Percentiles rank a stretch among this genome's conserved stretches.
phyloP scores from a whole-genome alignment of 2,329 filamentous ascomycete species.

The Diaporthe velutina region DNA sequence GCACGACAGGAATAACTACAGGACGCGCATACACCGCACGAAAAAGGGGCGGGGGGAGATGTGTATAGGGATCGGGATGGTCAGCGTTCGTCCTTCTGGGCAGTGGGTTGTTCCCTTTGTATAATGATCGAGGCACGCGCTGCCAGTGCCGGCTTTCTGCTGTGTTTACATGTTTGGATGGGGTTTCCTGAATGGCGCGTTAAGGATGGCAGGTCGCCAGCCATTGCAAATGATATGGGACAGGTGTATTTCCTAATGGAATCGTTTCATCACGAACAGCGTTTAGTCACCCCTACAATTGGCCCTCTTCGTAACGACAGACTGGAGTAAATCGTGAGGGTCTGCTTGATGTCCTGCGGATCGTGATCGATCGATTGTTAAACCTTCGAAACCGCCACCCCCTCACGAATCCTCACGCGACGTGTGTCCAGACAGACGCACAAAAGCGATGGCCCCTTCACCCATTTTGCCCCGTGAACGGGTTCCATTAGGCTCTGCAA shows the following conservation, averaged over 20 bases:
- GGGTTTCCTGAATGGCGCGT: not conserved
- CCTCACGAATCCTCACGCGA: not conserved
- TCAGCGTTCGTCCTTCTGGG: constrained; percentile 24
- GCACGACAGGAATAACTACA: constrained; percentile 15
- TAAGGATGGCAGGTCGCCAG: not conserved
- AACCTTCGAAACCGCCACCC: no score
- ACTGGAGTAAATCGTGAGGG: not conserved
- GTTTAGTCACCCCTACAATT: not conserved
- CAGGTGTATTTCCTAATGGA: not conserved
- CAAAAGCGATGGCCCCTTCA: not conserved
- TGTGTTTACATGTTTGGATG: constrained; percentile 25
- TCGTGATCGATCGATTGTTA: not conserved
- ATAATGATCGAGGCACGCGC: constrained; percentile 13
- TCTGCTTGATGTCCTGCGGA: not conserved
- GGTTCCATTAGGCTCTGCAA: not conserved
- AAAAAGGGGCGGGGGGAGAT: no score
- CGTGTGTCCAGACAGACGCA: not conserved
- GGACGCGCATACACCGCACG: constrained; percentile 16
- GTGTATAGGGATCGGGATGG: not conserved
- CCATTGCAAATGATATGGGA: not conserved
- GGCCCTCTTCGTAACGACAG: not conserved
- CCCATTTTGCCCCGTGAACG: not conserved
- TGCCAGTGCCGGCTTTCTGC: constrained; percentile 8
- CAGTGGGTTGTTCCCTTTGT: constrained; percentile 21
- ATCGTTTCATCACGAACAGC: constrained; percentile 2